Conservation (phyloP, 108 stramenopile species). For the Bacterosira constricta region DNA sequence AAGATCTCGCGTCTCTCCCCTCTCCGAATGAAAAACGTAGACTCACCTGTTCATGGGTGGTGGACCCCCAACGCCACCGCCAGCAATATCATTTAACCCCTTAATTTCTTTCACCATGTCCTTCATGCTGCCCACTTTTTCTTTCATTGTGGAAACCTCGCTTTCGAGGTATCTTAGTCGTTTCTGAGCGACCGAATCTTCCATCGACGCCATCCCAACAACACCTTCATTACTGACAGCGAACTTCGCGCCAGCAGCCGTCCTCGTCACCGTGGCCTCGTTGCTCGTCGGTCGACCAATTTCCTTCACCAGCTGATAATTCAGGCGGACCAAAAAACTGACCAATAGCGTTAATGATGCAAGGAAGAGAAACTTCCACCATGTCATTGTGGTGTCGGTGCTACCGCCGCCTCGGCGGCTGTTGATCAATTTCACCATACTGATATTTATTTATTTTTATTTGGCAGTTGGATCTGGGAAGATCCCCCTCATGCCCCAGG, state of each 20-base stretch:
- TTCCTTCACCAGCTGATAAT: constrained; percentile 18
- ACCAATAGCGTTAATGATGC: neutral
- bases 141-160: neutral
- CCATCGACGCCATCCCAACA: neutral
- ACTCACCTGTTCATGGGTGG: neutral
- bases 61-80: neutral
- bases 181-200: neutral
- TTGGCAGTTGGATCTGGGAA: no score
- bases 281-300: neutral
- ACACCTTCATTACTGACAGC: neutral
- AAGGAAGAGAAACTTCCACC: constrained; percentile 13
- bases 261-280: neutral
- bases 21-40: neutral
- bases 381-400: neutral
- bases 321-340: neutral
- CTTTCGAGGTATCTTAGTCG: neutral
- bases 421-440: neutral
- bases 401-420: neutral
- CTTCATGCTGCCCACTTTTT: constrained; percentile 13
- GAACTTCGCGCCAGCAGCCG: neutral
- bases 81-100: neutral
- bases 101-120: neutral
- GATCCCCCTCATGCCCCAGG: no score
- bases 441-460: no score
- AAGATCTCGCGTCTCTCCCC: neutral